Evolutionary conservation across 1,139 yeast genomes (phyloP), one percentile per base, ranked within the genome.

Genomic region (Blastobotrys elegans): DNA sequence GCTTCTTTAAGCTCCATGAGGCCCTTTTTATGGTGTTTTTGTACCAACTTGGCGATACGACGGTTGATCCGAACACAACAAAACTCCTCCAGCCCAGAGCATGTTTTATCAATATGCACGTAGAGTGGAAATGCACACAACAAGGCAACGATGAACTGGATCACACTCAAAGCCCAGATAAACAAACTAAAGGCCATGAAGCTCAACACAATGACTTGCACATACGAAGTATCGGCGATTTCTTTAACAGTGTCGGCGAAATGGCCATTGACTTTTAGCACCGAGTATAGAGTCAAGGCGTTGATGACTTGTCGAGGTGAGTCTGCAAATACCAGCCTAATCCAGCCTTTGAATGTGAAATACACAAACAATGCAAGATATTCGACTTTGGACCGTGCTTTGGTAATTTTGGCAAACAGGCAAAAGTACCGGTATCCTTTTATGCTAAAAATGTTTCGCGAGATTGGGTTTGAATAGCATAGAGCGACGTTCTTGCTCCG

Each of bases 301-400:
- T 88, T 88, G 56, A 88, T 77, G 2, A 84, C 83, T 66, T 88
- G 96, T 64, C 96, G 76, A n/a, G 96, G 96, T 4, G 90, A 76
- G 57, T 88, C 96, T 0, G 95, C 90, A 40, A 85, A 69, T 17
- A 84, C 56, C 31, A 85, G 71, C 50, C 78, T 78, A 14, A 81
- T 62, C 61, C 92, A 86, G 43, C 77, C 75, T 54, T 81, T 80
- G 48, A 86, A 66, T 50, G 86, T 83, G 58, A 78, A 79, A 63
- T 80, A 86, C 3, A 82, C 75, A 57, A 78, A 77, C 55, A 87
- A 78, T 18, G 88, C 78, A 44, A 82, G 66, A 73, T 82, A 80
- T 59, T 86, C 95, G 56, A 77, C 77, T 43, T 75, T 74, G 30
- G 76, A 77, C 36, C 68, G 62, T 30, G 87, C 85, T 41, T 75